phyloP scores from a whole-genome alignment of 768 basidiomycete genomes.

The Boletus reticuloceps region DNA sequence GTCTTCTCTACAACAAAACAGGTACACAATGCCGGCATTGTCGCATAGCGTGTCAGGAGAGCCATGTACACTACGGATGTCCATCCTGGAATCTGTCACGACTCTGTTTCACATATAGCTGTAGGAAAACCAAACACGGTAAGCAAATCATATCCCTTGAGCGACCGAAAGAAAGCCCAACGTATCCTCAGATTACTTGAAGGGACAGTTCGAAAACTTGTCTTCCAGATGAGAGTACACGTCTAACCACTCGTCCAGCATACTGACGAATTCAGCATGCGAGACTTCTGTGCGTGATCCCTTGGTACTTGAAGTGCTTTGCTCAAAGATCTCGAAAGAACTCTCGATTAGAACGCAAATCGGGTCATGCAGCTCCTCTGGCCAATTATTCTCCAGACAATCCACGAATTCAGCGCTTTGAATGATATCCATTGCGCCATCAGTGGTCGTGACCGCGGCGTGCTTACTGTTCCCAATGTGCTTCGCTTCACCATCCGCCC shows the following conservation, averaged over 20 bases:
- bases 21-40: slow-evolving; percentile 2
- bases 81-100: too few species aligned
- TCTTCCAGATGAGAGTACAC: neutral
- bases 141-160: too few species aligned
- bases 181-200: too few species aligned
- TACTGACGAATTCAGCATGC: neutral
- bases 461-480: neutral
- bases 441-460: neutral
- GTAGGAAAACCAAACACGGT: too few species aligned
- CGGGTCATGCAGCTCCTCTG: neutral
- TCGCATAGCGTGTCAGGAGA: too few species aligned
- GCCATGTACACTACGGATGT: too few species aligned
- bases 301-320: neutral
- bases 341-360: neutral
- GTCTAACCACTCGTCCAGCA: neutral
- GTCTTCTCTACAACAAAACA: slow-evolving; percentile 4
- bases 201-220: neutral
- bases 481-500: neutral
- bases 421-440: neutral
- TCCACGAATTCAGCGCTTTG: neutral
- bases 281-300: neutral
- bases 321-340: neutral
- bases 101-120: too few species aligned
- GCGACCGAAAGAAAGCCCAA: too few species aligned
- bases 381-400: neutral